These are phyloP conservation scores for Calonectria henricotiae DNA, from an alignment of 2,329 filamentous ascomycete genomes.

Conservation along the genomic window DNA sequence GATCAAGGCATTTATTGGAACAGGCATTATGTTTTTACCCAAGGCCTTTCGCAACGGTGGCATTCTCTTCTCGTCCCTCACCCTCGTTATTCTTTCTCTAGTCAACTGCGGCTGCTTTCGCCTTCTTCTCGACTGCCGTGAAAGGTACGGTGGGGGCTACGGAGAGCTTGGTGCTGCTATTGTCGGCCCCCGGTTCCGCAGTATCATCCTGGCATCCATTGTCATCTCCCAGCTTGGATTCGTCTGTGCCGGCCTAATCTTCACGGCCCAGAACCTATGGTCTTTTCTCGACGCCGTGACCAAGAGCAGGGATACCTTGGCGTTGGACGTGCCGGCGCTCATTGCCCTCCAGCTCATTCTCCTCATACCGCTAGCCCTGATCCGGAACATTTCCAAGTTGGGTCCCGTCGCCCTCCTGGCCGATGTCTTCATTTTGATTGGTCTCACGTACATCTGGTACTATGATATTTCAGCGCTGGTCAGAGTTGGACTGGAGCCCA, in stretches of 20 bases:
- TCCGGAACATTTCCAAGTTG: conserved; percentile 83
- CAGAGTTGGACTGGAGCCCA: conserved; percentile 70
- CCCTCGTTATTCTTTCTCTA: conserved; percentile 76
- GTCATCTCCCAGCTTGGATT: conserved; percentile 84
- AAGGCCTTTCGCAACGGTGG: conserved; percentile 87
- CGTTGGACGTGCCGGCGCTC: conserved; percentile 68
- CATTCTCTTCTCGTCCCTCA: conserved; percentile 81
- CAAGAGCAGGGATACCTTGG: conserved; percentile 65
- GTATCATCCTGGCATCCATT: conserved; percentile 79
- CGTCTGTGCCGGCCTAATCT: conserved; percentile 84
- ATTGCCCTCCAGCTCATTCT: conserved; percentile 78
- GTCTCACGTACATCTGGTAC: conserved; percentile 81
- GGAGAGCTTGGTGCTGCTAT: conserved; percentile 81
- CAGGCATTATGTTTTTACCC: conserved; percentile 86
- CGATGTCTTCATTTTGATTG: conserved; percentile 81
- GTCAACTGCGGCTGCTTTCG: conserved; percentile 82
- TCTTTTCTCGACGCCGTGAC: conserved; percentile 78
- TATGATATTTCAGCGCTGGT: conserved; percentile 76
- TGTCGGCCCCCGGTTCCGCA: conserved; percentile 75
- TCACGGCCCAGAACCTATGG: conserved; percentile 81
- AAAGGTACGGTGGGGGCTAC: conserved; percentile 78
- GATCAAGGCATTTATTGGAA: conserved; percentile 85
- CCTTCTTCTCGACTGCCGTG: conserved; percentile 78
- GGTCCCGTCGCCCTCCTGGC: conserved; percentile 79
- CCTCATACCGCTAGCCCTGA: conserved; percentile 78